Base-by-base conservation (phyloP, 768 basidiomycete species). In the Rhizopogon salebrosus region DNA sequence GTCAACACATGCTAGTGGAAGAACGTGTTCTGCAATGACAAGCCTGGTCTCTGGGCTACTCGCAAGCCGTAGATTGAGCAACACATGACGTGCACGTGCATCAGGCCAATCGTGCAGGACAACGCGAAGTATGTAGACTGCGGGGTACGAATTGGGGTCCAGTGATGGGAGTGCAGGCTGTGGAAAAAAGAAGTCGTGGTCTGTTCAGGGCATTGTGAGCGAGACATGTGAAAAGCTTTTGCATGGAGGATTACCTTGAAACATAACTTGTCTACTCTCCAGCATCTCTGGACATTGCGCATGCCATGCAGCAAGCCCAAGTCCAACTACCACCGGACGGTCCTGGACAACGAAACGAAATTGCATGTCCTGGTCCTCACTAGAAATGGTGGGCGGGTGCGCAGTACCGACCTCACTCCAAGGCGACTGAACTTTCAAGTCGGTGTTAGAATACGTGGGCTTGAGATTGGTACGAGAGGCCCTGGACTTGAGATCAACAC, bases 31-130 rank as follows among this genome's bases (percentile, higher is more conserved):
- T 0, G 82, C 86, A 38, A 92, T 77, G 31, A 92, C 70, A 3
- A 91, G 72, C 53, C 72, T 79, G 22, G 88, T 89, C 3, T 72
- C 66, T 6, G 53, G 45, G 18, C 53, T 48, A 9, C 71, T 69
- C 4, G 70, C 70, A 31, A 68, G 68, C 13, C 78, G 70, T 3
- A 82, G 69, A 24, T 74, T 75, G 18, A 72, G 62, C 40, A 81
- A 63, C 39, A 82, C 79, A 35, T 70, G 71, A 23, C 55, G 57
- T 20, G 80, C 80, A 57, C 70, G 76, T 1, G 70, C 71, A 56
- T 90, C 84, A 1, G 87, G 83, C 88, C 89, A 90, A 60, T 92
- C 89, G 58, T 92, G 89, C 31, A 87, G 72, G 36, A 89, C 78
- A 18, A 84, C 82, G 22, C 88, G 80, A 26, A 89, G 71, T 31